Conservation (phyloP, 345 rosid genomes). For the Salix viminalis region DNA sequence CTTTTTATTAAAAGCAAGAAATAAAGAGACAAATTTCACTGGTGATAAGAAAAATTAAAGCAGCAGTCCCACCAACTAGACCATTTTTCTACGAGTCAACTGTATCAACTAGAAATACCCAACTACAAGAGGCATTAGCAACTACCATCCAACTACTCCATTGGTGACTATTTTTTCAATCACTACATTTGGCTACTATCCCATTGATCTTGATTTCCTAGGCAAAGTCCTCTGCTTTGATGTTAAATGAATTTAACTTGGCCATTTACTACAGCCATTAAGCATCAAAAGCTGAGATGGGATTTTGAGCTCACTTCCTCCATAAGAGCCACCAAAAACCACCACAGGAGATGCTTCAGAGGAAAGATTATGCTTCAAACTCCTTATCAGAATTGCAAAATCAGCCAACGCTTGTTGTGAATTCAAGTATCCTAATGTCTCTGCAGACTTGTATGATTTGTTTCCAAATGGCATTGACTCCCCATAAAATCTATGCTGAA, state of each 20-base stretch:
- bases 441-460: slow-evolving; percentile 48
- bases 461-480: slow-evolving; percentile 69
- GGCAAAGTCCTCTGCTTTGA: neutral
- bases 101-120: neutral
- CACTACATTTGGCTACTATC: no score
- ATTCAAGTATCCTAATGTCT: slow-evolving; percentile 62
- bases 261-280: neutral
- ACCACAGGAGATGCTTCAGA: slow-evolving; percentile 74
- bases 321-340: slow-evolving; percentile 87
- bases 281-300: neutral
- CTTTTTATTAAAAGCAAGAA: neutral
- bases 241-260: neutral
- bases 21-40: neutral
- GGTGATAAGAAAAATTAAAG: slow-evolving; percentile 4
- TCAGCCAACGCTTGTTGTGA: slow-evolving; percentile 85
- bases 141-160: no score
- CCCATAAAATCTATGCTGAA: slow-evolving; percentile 77
- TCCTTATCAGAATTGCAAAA: slow-evolving; percentile 59
- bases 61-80: neutral
- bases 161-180: neutral
- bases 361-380: slow-evolving; percentile 67
- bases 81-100: neutral
- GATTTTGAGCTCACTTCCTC: slow-evolving; percentile 56
- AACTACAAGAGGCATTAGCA: neutral
- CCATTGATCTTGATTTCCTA: no score